phyloP scores from a whole-genome alignment of 1,284 basidiomycete genomes.

The Sanguinoderma infundibulare region DNA sequence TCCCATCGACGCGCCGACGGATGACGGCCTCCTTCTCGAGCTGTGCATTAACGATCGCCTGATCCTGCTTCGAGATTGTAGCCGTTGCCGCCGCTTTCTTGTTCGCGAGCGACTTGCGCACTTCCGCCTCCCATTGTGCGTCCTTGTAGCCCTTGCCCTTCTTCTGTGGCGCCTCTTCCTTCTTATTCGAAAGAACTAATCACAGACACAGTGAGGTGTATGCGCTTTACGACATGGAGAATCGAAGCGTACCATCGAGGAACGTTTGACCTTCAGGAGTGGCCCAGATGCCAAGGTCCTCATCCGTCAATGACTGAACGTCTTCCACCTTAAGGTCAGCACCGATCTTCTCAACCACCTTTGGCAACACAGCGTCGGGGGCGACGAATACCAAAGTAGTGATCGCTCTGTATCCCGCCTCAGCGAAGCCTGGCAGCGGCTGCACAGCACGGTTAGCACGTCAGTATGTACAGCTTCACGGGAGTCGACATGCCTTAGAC shows the following conservation, averaged over 20 bases:
- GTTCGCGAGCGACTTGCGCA: slow-evolving; percentile 81
- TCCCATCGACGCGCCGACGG: slow-evolving; percentile 58
- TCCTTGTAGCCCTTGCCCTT: slow-evolving; percentile 90
- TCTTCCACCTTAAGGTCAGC: slow-evolving; percentile 62
- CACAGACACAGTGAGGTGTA: background rate
- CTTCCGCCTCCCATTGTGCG: slow-evolving; percentile 91
- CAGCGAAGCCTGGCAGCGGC: slow-evolving; percentile 45
- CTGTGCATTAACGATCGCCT: slow-evolving; percentile 79
- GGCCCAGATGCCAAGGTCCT: slow-evolving; percentile 83
- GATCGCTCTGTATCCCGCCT: slow-evolving; percentile 77
- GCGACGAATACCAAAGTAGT: slow-evolving; percentile 83
- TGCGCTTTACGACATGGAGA: background rate
- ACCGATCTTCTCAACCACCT: slow-evolving; percentile 68
- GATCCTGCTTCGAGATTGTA: slow-evolving; percentile 83
- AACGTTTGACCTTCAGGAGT: slow-evolving; percentile 82
- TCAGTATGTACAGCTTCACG: background rate
- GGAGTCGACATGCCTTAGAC: slow-evolving; percentile 44
- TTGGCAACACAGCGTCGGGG: slow-evolving; percentile 68
- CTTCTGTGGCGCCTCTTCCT: slow-evolving; percentile 52
- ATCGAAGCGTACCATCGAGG: slow-evolving; percentile 66
- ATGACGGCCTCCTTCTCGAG: slow-evolving; percentile 77
- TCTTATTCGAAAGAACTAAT: slow-evolving; percentile 68
- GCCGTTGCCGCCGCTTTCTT: slow-evolving; percentile 60
- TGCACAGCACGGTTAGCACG: background rate
- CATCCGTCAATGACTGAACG: slow-evolving; percentile 68